Conservation (phyloP, 2,329 filamentous ascomycete genomes). For the Talaromyces atroroseus region DNA sequence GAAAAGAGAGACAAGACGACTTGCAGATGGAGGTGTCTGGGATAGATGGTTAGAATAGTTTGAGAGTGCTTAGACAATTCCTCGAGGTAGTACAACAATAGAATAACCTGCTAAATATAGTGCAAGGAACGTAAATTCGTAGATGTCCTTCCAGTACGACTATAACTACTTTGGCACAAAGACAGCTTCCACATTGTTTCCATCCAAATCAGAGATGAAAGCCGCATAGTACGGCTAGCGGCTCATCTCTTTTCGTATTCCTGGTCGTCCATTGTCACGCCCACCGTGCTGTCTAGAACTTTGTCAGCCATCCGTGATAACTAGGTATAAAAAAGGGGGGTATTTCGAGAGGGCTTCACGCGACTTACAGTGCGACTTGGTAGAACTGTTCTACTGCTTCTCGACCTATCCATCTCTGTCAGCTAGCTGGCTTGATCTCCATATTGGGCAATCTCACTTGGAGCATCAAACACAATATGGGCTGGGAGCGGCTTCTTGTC, state of each 20-base stretch:
- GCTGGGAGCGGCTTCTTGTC: background rate
- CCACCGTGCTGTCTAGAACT: background rate
- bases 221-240: background rate
- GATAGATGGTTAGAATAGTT: too few species aligned
- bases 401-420: background rate
- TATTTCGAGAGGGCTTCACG: background rate
- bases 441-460: background rate
- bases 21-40: too few species aligned
- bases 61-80: too few species aligned
- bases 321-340: too few species aligned
- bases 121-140: background rate
- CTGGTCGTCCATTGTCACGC: background rate
- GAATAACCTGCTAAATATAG: too few species aligned
- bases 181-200: background rate
- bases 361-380: background rate
- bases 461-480: background rate
- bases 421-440: background rate
- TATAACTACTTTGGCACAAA: background rate
- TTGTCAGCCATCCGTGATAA: background rate
- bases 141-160: too few species aligned
- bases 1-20: too few species aligned
- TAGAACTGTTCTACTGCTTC: background rate
- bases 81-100: too few species aligned
- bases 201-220: background rate
- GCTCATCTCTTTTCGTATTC: background rate